phyloP scores from a whole-genome alignment of 169 alveolate species.

The Plasmodium gallinaceum region DNA sequence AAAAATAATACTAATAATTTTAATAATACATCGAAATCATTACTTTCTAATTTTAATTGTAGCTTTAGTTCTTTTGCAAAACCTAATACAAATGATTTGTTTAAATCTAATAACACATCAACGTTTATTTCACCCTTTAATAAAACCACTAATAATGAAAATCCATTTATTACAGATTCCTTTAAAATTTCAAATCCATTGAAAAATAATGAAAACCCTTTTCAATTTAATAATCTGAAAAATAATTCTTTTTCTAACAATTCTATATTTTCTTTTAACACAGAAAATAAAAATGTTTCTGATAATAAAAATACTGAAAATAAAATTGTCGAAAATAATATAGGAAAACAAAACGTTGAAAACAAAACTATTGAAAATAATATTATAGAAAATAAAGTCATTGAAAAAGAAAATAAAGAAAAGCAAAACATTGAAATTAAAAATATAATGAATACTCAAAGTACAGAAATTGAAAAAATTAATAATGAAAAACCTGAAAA shows the following conservation, averaged over 20 bases:
- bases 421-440: neutral
- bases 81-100: conserved; percentile 63
- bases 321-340: neutral
- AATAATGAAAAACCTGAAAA: neutral
- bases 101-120: conserved; percentile 20
- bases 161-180: too few relatives aligned
- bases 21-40: neutral
- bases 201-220: neutral
- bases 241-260: neutral
- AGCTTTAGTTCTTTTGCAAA: conserved; percentile 61
- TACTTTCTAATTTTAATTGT: conserved; percentile 19
- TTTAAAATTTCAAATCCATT: too few relatives aligned
- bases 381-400: neutral
- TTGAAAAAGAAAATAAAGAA: neutral
- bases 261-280: conserved; percentile 15
- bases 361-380: neutral
- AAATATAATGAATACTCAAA: neutral
- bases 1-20: conserved; percentile 22
- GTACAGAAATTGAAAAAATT: neutral
- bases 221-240: neutral
- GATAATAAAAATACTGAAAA: neutral
- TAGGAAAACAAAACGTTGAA: neutral
- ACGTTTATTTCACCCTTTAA: conserved; percentile 9
- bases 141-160: neutral
- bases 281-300: conserved; percentile 4